These are phyloP conservation scores for Evernia prunastri DNA, from an alignment of 495 filamentous ascomycete genomes.

Conservation along the genomic window DNA sequence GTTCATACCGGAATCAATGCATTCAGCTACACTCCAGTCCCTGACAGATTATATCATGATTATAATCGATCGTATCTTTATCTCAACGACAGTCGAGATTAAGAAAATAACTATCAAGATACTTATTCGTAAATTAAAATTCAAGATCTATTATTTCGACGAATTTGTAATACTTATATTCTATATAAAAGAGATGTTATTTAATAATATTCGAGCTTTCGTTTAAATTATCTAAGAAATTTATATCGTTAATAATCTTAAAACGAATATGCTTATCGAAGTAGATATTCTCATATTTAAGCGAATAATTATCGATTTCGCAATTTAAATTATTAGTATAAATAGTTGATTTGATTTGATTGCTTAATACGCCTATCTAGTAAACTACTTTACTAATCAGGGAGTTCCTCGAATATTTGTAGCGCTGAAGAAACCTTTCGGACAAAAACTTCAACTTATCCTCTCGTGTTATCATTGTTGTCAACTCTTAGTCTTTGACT, in stretches of 20 bases:
- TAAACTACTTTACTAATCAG: no score
- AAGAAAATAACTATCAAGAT: neutral
- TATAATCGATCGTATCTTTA: neutral
- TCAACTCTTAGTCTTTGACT: no score
- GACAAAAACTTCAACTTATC: no score
- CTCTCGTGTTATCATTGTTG: no score
- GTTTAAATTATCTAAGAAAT: neutral
- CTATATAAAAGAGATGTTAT: neutral
- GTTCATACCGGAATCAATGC: no score
- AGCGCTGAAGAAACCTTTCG: no score
- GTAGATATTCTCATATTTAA: neutral
- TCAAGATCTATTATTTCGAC: neutral
- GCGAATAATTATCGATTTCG: conserved; percentile 1
- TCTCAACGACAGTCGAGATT: neutral
- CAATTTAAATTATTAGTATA: neutral
- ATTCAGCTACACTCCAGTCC: no score
- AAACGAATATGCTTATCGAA: conserved; percentile 1
- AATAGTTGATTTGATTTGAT: no score
- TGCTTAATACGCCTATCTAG: no score
- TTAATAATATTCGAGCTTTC: neutral
- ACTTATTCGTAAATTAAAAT: neutral
- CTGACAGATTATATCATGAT: neutral
- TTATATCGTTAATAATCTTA: neutral
- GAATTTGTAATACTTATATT: neutral
- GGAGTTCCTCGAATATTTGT: no score